phyloP scores from a whole-genome alignment of 2,329 filamentous ascomycete species.

The Sphaerulina populicola region DNA sequence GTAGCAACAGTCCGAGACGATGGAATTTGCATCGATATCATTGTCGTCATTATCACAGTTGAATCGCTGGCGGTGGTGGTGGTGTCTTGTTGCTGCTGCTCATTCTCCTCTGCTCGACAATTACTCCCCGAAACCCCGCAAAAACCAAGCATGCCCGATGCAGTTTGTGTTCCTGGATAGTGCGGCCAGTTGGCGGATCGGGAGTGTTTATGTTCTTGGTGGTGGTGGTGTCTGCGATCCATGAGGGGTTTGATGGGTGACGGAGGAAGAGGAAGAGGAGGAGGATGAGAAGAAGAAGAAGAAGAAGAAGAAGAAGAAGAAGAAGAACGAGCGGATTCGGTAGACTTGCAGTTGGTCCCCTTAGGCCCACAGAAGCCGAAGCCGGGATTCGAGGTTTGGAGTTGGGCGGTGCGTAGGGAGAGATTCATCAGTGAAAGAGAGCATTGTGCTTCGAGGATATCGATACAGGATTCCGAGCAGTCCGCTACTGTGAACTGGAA shows the following conservation, averaged over 20 bases:
- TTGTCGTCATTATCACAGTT: too few relatives aligned
- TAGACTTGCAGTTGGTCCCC: slow-evolving; percentile 9
- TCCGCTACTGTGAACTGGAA: not conserved
- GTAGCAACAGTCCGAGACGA: too few relatives aligned
- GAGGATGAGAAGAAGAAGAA: too few relatives aligned
- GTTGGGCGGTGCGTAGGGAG: not conserved
- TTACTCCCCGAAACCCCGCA: not conserved
- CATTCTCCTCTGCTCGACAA: not conserved
- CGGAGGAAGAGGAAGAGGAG: too few relatives aligned
- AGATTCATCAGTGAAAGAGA: not conserved
- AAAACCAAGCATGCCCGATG: not conserved
- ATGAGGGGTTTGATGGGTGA: not conserved
- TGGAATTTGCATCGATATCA: too few relatives aligned
- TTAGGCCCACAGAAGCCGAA: slow-evolving; percentile 11
- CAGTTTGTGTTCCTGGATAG: not conserved
- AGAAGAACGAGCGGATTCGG: not conserved
- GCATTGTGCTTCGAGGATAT: not conserved
- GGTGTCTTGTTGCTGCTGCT: too few relatives aligned
- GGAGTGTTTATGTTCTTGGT: too few relatives aligned
- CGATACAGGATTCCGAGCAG: not conserved
- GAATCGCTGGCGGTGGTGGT: too few relatives aligned
- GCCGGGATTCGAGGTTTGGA: not conserved
- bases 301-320: too few relatives aligned
- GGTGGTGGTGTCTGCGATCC: not conserved
- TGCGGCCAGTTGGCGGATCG: too few relatives aligned